Percentiles rank a stretch among this genome's conserved stretches.
Evolutionary conservation across 2,329 filamentous ascomycete genomes (phyloP).

Genomic region (Penicillium capsulatum): DNA sequence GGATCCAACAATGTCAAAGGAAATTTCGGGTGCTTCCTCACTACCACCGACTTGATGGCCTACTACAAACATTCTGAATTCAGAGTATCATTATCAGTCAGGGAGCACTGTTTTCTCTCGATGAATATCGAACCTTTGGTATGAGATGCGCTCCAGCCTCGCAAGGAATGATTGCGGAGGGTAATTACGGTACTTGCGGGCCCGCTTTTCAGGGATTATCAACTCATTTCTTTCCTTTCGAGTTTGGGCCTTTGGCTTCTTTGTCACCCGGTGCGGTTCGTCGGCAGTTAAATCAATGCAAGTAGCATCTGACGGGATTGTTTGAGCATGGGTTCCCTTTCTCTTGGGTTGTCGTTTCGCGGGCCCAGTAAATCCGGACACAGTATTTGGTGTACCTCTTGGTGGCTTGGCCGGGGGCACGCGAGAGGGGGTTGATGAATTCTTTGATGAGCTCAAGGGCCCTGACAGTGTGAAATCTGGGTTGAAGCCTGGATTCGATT

Average conservation of each 20-base stretch:
- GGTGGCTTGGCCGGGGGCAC: neutral
- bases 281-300: neutral
- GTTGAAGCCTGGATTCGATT: too few relatives aligned
- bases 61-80: conserved; percentile 53
- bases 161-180: conserved; percentile 47
- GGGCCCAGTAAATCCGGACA: conserved; percentile 12
- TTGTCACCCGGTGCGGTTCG: neutral
- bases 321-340: neutral
- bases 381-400: too few relatives aligned
- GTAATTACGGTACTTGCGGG: conserved; percentile 39
- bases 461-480: too few relatives aligned
- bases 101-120: neutral
- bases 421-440: neutral
- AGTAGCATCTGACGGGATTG: conserved; percentile 17
- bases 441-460: neutral
- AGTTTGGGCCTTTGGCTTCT: neutral
- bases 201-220: conserved; percentile 35
- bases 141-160: conserved; percentile 47
- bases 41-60: conserved; percentile 46
- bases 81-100: neutral
- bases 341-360: neutral
- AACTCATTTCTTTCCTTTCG: neutral
- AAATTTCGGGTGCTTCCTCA: conserved; percentile 47
- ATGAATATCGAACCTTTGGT: conserved; percentile 39
- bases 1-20: conserved; percentile 55